Percentiles rank a stretch among this genome's conserved stretches.
These are phyloP conservation scores for Neonectria sp. DNA, from an alignment of 2,329 filamentous ascomycete species.

Conservation along the genomic window DNA sequence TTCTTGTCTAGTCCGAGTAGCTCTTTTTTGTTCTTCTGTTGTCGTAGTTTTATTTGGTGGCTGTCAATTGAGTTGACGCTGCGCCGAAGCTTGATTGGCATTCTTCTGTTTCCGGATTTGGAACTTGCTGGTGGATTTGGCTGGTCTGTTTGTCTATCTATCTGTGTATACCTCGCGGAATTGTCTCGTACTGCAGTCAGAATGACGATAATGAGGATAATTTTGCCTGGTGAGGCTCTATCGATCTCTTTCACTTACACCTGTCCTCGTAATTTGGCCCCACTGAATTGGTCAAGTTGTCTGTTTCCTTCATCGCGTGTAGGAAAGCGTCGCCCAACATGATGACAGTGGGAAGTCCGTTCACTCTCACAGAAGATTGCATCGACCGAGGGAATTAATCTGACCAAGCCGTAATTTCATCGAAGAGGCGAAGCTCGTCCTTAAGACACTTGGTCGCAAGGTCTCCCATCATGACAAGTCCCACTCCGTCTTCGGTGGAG, in stretches of 20 bases:
- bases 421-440: no score
- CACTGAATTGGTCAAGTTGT: neutral
- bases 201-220: no score
- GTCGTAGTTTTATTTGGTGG: neutral
- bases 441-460: no score
- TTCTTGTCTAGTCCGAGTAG: neutral
- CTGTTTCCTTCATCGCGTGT: neutral
- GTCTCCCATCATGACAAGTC: slow-evolving; percentile 17
- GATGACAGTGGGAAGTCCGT: no score
- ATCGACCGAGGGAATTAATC: neutral
- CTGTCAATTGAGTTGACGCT: neutral
- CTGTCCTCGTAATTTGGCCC: neutral
- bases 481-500: neutral
- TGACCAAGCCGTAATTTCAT: neutral
- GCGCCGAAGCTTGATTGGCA: neutral
- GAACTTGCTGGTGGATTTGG: neutral
- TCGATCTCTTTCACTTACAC: neutral
- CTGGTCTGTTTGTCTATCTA: neutral
- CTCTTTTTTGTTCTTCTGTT: neutral
- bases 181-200: neutral
- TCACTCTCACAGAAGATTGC: no score
- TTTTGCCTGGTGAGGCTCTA: no score
- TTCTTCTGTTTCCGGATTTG: neutral
- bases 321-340: no score
- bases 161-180: neutral